These are phyloP conservation scores for Rhinocladiella mackenziei DNA, from an alignment of 2,329 filamentous ascomycete genomes.

Conservation along the genomic window DNA sequence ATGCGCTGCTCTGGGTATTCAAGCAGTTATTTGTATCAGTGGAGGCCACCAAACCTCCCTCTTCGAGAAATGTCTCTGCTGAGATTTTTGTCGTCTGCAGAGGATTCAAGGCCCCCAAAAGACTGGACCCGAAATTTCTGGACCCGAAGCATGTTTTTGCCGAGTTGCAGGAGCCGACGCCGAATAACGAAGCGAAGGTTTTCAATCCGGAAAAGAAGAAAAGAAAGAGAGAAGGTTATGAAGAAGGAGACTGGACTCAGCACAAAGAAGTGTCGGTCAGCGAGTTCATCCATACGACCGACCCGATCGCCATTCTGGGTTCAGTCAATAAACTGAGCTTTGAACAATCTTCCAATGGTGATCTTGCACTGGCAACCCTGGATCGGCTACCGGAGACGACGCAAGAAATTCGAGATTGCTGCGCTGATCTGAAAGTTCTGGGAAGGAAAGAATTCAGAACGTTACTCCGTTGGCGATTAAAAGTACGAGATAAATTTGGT, in stretches of 20 bases:
- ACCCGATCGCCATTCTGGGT: slow-evolving; percentile 89
- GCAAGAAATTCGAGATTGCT: slow-evolving; percentile 72
- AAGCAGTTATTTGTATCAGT: slow-evolving; percentile 94
- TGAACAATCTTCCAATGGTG: slow-evolving; percentile 70
- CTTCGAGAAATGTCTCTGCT: slow-evolving; percentile 90
- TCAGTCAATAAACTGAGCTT: slow-evolving; percentile 81
- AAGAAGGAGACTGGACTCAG: slow-evolving; percentile 89
- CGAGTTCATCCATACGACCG: slow-evolving; percentile 88
- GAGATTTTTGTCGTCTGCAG: slow-evolving; percentile 98
- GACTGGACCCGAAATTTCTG: slow-evolving; percentile 85
- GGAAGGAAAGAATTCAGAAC: slow-evolving; percentile 93
- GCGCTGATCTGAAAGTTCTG: slow-evolving; percentile 79
- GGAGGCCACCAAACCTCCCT: slow-evolving; percentile 95
- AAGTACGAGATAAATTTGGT: slow-evolving; percentile 85
- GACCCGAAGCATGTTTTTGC: slow-evolving; percentile 88
- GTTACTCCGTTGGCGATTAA: slow-evolving; percentile 82
- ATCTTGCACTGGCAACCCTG: slow-evolving; percentile 81
- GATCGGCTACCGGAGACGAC: slow-evolving; percentile 84
- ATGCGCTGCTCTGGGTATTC: slow-evolving; percentile 92
- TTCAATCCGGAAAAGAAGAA: slow-evolving; percentile 98
- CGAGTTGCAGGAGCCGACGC: slow-evolving; percentile 76
- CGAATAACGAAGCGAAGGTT: slow-evolving; percentile 96
- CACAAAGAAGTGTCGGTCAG: slow-evolving; percentile 85
- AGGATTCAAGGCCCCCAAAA: slow-evolving; percentile 92
- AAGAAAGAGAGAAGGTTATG: slow-evolving; percentile 94